A percentile compares a stretch with the other conserved stretches of the same genome.
These are phyloP conservation scores for Xylaria sp. DNA, from an alignment of 2,329 filamentous ascomycete species.

Conservation along the genomic window DNA sequence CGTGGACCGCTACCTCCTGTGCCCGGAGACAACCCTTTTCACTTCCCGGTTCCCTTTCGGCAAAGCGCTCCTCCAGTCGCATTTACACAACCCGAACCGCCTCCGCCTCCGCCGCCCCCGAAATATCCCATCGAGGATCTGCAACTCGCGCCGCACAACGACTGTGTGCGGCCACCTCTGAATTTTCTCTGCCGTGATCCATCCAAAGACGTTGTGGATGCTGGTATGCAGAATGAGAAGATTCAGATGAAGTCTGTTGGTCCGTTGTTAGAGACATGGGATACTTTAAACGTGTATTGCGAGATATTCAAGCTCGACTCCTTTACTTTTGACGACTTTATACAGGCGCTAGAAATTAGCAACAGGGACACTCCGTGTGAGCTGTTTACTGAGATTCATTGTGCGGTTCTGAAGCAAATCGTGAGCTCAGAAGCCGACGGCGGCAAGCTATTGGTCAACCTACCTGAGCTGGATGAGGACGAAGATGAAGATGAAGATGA, in stretches of 20 bases:
- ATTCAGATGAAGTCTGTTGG: constrained; percentile 88
- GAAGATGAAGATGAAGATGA: constrained; percentile 66
- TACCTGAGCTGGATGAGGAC: constrained; percentile 76
- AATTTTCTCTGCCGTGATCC: constrained; percentile 77
- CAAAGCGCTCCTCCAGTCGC: constrained; percentile 52
- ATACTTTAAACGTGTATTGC: constrained; percentile 97
- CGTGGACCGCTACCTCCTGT: constrained; percentile 48
- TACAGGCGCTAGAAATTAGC: constrained; percentile 82
- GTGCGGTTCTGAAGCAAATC: constrained; percentile 84
- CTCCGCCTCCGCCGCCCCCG: constrained; percentile 68
- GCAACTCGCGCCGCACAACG: constrained; percentile 73
- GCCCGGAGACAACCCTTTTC: constrained; percentile 53
- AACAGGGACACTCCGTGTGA: constrained; percentile 78
- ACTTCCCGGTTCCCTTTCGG: constrained; percentile 52
- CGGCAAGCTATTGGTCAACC: constrained; percentile 77
- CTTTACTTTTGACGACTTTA: constrained; percentile 96
- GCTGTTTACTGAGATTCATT: constrained; percentile 88
- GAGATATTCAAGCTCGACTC: constrained; percentile 93
- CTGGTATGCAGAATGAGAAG: constrained; percentile 57
- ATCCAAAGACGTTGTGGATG: constrained; percentile 55
- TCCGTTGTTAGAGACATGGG: constrained; percentile 87
- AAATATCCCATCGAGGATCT: constrained; percentile 97
- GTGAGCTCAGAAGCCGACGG: constrained; percentile 76
- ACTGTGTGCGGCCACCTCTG: constrained; percentile 71
- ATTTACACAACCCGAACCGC: constrained; percentile 53